Evolutionary conservation across 805 yeast species (phyloP), one percentile per base, ranked within the genome.

Genomic region (Saccharomyces jurei): DNA sequence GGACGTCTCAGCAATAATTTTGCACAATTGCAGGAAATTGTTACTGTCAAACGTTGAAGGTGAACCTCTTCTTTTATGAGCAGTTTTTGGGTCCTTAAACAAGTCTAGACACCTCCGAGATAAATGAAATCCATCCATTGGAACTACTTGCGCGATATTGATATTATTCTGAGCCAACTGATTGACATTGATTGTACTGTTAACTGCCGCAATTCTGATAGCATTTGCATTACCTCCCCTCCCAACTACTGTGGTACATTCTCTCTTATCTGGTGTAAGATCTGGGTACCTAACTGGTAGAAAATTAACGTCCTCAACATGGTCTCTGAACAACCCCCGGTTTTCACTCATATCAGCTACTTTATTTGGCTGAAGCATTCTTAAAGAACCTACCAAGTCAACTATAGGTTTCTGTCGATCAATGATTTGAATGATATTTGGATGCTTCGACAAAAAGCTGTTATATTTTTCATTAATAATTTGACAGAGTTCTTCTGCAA

Each of bases 91-190:
- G 59, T 89, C 80, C 9, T 73, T 70, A 63, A 87, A 77, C 46
- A 69, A 58, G n/a, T 68, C 70, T 10, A 86, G 69, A 10, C 74
- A 73, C 0, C 62, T 56, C 31, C 84, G 65, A 0, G 87, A 79
- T n/a, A 81, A 69, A 63, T 86, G 94, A 62, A 82, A 86, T 4
- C 94, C 92, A 67, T 86, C 92, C 90, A 85, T 84, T 9, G 87
- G 84, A 1, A 86, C 63, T 21, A 75, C 73, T 56, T 75, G 74
- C 1, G 83, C 82, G 58, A 67, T 61, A 26, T 56, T 27, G 14
- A 52, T 22, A 17, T 17, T n/a, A 9, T 30, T 11, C 13, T 8
- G 44, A 3, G 55, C 52, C 13, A 72, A 68, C 1, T 50, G 48
- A 9, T 49, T 50, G 4, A 27, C 21, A 29, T 41, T 36, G 13